Conservation (phyloP, 164 flowering plant genomes). For the Pachysandra terminalis region DNA sequence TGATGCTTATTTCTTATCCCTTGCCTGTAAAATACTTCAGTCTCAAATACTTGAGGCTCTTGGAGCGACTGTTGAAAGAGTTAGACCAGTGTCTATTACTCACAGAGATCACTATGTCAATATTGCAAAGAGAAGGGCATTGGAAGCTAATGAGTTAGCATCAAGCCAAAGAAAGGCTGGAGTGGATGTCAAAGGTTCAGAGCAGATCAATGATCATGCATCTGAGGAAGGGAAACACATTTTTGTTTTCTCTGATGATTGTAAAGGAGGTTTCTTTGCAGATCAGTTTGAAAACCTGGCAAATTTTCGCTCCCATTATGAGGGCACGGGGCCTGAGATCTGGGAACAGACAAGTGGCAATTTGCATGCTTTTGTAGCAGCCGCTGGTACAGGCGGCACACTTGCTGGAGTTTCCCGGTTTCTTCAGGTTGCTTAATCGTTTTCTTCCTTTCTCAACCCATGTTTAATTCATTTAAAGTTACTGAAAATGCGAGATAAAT, state of each 20-base stretch:
- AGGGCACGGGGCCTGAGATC: slow-evolving; percentile 96
- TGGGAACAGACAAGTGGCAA: slow-evolving; percentile 83
- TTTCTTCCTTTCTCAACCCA: neutral
- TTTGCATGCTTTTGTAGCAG: slow-evolving; percentile 86
- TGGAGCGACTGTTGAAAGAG: slow-evolving; percentile 97
- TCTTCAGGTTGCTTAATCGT: slow-evolving; percentile 53
- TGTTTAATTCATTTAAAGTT: neutral
- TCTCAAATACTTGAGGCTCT: slow-evolving; percentile 95
- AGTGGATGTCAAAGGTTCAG: slow-evolving; percentile 19
- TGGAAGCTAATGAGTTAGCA: slow-evolving; percentile 69
- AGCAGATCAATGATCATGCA: slow-evolving; percentile 32
- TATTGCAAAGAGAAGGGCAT: slow-evolving; percentile 80
- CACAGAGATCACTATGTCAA: slow-evolving; percentile 92
- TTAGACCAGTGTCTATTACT: slow-evolving; percentile 92
- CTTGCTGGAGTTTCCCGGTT: slow-evolving; percentile 82
- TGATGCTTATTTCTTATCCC: neutral
- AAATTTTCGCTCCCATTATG: slow-evolving; percentile 86
- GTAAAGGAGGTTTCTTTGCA: slow-evolving; percentile 91
- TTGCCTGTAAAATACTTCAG: slow-evolving; percentile 30
- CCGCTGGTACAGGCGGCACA: slow-evolving; percentile 98
- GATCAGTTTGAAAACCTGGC: slow-evolving; percentile 98
- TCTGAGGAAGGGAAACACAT: slow-evolving; percentile 24
- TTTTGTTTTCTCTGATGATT: slow-evolving; percentile 29
- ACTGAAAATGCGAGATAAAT: neutral
- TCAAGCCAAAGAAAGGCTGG: slow-evolving; percentile 21